These are phyloP conservation scores for Nakazawaea peltata DNA, from an alignment of 805 yeast species.

Conservation along the genomic window DNA sequence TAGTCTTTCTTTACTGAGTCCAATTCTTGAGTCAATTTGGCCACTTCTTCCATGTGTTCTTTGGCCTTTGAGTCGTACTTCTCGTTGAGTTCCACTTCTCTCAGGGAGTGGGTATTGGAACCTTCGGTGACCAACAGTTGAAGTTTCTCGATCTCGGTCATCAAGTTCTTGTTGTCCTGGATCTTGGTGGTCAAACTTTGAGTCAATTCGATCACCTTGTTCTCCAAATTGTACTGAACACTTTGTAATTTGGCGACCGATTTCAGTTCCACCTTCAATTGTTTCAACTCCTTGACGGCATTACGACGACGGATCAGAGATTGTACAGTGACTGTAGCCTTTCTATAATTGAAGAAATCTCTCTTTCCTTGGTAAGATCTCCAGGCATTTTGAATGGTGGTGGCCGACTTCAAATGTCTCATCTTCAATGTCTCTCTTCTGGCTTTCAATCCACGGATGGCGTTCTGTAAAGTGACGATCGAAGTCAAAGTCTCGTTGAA, in stretches of 20 bases:
- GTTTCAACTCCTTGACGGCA: conserved; percentile 59
- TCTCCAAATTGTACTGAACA: conserved; percentile 88
- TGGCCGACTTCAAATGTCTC: conserved; percentile 57
- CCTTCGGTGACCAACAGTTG: conserved; percentile 47
- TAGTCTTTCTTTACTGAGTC: conserved; percentile 46
- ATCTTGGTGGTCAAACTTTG: conserved; percentile 73
- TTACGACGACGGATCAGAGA: conserved; percentile 65
- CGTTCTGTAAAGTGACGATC: conserved; percentile 35
- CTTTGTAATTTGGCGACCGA: conserved; percentile 86
- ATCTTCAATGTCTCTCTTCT: conserved; percentile 43
- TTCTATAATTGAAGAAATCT: conserved; percentile 34
- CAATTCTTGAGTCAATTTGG: conserved; percentile 47
- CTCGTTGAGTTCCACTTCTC: conserved; percentile 45
- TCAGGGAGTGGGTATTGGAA: conserved; percentile 40
- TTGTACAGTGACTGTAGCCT: conserved; percentile 66
- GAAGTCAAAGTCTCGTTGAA: conserved; percentile 26
- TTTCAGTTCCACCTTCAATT: conserved; percentile 79
- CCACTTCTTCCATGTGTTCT: conserved; percentile 41
- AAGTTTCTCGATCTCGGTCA: conserved; percentile 49
- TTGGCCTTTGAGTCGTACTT: conserved; percentile 34
- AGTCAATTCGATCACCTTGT: conserved; percentile 94
- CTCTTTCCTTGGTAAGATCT: conserved; percentile 63
- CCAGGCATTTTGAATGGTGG: conserved; percentile 61
- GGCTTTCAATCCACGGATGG: conserved; percentile 42
- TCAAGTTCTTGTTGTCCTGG: conserved; percentile 71